Conservation (phyloP, 139 green algal species). For the Tetradesmus obliquus region DNA sequence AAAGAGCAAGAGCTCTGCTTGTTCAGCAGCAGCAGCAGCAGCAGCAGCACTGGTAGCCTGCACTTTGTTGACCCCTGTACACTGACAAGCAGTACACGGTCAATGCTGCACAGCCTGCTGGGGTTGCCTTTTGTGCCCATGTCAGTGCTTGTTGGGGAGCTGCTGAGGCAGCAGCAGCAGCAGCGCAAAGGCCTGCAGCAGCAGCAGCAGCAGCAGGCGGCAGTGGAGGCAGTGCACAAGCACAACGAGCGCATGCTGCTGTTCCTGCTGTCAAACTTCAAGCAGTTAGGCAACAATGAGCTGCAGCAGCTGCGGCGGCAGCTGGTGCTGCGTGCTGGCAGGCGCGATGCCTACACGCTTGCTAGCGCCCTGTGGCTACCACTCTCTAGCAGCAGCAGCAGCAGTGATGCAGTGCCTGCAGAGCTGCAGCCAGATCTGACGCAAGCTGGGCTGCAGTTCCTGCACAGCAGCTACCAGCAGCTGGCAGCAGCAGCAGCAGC, state of each 20-base stretch:
- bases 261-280: slow-evolving; percentile 17
- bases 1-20: neutral
- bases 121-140: neutral
- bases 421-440: neutral
- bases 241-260: neutral
- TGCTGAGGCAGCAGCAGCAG: neutral
- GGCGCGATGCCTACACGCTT: neutral
- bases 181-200: neutral
- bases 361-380: neutral
- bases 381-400: neutral
- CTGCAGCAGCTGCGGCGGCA: neutral
- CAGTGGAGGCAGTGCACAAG: neutral
- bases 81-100: neutral
- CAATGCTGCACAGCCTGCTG: neutral
- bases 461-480: neutral
- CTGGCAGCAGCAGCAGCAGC: neutral
- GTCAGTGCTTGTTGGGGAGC: neutral
- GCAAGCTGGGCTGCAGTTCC: slow-evolving; percentile 8
- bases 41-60: neutral
- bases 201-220: neutral
- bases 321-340: neutral
- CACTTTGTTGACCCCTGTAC: slow-evolving; percentile 11
- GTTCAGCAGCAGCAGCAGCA: neutral
- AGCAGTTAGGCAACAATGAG: neutral
- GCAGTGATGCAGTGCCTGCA: neutral